phyloP scores from a whole-genome alignment of 2,329 filamentous ascomycete species.

The Venturiaceae sp. region DNA sequence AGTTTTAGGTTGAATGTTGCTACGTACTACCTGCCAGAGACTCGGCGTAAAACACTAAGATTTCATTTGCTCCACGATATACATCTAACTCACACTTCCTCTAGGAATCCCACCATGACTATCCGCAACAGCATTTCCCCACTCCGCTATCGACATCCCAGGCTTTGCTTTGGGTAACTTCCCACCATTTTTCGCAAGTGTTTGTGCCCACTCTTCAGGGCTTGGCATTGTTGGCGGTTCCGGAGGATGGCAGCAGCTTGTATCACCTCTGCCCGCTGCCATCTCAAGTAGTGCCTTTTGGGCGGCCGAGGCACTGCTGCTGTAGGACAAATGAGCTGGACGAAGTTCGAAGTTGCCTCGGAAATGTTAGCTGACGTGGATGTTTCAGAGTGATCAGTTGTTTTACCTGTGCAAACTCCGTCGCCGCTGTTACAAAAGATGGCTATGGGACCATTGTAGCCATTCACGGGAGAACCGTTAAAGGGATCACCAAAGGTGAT shows the following conservation, averaged over 20 bases:
- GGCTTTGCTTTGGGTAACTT: not conserved
- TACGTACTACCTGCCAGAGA: too few species aligned
- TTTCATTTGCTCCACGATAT: too few species aligned
- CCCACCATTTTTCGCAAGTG: not conserved
- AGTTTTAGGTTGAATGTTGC: too few species aligned
- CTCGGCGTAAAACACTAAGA: too few species aligned
- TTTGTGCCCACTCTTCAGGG: not conserved
- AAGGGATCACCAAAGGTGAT: slow-evolving; percentile 11
- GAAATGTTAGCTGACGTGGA: too few species aligned
- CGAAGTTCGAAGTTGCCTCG: not conserved
- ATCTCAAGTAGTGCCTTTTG: not conserved
- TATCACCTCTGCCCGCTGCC: not conserved
- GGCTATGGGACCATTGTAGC: slow-evolving; percentile 8
- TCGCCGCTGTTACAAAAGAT: slow-evolving; percentile 5
- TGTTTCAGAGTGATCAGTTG: too few species aligned
- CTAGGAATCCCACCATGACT: not conserved
- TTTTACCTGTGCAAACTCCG: not conserved
- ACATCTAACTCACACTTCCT: too few species aligned
- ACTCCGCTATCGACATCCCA: not conserved
- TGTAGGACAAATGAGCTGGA: slow-evolving; percentile 8
- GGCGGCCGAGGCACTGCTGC: not conserved
- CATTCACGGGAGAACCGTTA: slow-evolving; percentile 9
- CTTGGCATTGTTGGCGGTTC: not conserved
- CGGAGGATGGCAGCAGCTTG: not conserved
- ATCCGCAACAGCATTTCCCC: not conserved